Percentiles rank a stretch among this genome's conserved stretches.
Evolutionary conservation across 2,329 filamentous ascomycete genomes (phyloP).

Genomic region (Fusarium sp.): DNA sequence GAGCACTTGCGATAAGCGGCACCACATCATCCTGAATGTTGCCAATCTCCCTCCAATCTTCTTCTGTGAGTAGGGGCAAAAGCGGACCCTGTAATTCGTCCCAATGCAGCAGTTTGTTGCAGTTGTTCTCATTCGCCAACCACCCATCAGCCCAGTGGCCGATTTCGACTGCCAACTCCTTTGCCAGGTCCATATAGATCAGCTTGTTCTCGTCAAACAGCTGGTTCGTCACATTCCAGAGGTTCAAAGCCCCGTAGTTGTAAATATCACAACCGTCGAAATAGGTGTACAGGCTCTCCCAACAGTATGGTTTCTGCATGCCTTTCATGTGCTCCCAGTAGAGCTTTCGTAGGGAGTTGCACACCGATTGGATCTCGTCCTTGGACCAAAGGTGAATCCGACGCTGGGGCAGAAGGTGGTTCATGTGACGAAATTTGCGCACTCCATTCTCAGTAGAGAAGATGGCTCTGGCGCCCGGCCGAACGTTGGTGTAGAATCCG

Average conservation of each 20-base stretch:
- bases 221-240: slow-evolving; percentile 57
- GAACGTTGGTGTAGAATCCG: slow-evolving; percentile 51
- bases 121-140: slow-evolving; percentile 45
- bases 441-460: slow-evolving; percentile 53
- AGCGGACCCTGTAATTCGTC: slow-evolving; percentile 40
- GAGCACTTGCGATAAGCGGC: slow-evolving; percentile 46
- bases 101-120: slow-evolving; percentile 47
- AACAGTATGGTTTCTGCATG: slow-evolving; percentile 47
- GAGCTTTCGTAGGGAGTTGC: slow-evolving; percentile 51
- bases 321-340: slow-evolving; percentile 50
- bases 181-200: slow-evolving; percentile 43
- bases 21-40: slow-evolving; percentile 44
- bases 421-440: slow-evolving; percentile 44
- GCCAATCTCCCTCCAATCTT: slow-evolving; percentile 45
- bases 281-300: slow-evolving; percentile 57
- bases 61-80: slow-evolving; percentile 40
- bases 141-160: slow-evolving; percentile 52
- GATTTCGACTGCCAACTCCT: slow-evolving; percentile 42
- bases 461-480: slow-evolving; percentile 45
- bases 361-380: slow-evolving; percentile 51
- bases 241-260: slow-evolving; percentile 56
- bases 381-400: slow-evolving; percentile 51
- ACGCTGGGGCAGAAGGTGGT: slow-evolving; percentile 43
- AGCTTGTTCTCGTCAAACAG: slow-evolving; percentile 53
- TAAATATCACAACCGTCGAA: slow-evolving; percentile 61